phyloP scores from a whole-genome alignment of 2,329 filamentous ascomycete species.

The Hortaea werneckii region DNA sequence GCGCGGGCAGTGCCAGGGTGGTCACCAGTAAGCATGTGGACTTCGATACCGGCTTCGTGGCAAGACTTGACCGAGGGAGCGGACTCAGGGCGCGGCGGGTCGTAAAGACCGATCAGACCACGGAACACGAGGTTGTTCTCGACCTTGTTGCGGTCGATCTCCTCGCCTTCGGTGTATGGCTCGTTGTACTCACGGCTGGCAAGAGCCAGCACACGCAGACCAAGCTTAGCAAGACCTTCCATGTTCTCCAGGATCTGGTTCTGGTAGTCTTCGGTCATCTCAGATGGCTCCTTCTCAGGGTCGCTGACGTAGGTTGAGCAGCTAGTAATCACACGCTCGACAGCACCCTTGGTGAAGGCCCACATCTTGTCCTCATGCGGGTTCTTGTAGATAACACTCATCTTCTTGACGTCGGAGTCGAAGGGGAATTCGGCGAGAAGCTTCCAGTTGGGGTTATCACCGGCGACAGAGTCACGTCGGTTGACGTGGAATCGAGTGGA shows the following conservation, averaged over 20 bases:
- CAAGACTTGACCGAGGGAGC: slow-evolving; percentile 61
- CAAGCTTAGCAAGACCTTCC: slow-evolving; percentile 56
- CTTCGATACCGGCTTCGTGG: slow-evolving; percentile 62
- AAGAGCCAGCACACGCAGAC: slow-evolving; percentile 52
- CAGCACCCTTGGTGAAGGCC: slow-evolving; percentile 57
- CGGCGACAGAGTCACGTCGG: slow-evolving; percentile 15
- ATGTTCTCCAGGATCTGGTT: slow-evolving; percentile 55
- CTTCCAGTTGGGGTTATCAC: slow-evolving; percentile 36
- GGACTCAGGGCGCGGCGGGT: slow-evolving; percentile 74
- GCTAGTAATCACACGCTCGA: slow-evolving; percentile 56
- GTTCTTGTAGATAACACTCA: slow-evolving; percentile 61
- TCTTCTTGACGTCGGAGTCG: slow-evolving; percentile 65
- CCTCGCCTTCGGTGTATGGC: slow-evolving; percentile 44
- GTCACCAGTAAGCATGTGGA: slow-evolving; percentile 79
- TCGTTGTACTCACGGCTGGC: slow-evolving; percentile 3
- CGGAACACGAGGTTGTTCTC: slow-evolving; percentile 55
- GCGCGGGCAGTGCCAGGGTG: slow-evolving; percentile 69
- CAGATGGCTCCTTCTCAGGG: slow-evolving; percentile 25
- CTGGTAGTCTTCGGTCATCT: slow-evolving; percentile 37
- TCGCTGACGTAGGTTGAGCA: slow-evolving; percentile 40
- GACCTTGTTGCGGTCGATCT: slow-evolving; percentile 1
- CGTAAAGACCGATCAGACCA: slow-evolving; percentile 78
- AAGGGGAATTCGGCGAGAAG: slow-evolving; percentile 62
- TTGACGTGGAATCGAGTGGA: slow-evolving; percentile 49
- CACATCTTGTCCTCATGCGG: slow-evolving; percentile 41